A percentile compares a stretch with the other conserved stretches of the same genome.
Evolutionary conservation across 2,329 filamentous ascomycete species (phyloP).

Genomic region (Sphaerostilbella broomeana): DNA sequence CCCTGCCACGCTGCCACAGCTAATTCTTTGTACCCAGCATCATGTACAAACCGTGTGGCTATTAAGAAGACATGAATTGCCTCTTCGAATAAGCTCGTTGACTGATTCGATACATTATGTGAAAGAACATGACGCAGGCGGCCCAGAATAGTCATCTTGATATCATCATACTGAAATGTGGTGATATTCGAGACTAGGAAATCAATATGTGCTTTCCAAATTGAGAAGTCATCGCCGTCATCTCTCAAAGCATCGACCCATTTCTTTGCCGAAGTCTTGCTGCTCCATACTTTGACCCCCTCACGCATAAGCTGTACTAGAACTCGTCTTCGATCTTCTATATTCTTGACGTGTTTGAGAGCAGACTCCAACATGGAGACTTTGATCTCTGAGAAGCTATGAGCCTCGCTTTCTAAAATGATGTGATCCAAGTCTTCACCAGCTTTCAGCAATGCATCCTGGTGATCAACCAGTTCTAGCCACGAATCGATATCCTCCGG

Average conservation of each 20-base stretch:
- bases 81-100: slow-evolving; percentile 20
- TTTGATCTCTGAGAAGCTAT: slow-evolving; percentile 71
- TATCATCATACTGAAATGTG: slow-evolving; percentile 60
- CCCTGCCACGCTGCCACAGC: slow-evolving; percentile 80
- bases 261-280: slow-evolving; percentile 50
- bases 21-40: slow-evolving; percentile 72
- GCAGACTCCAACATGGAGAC: slow-evolving; percentile 75
- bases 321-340: slow-evolving; percentile 50
- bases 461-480: slow-evolving; percentile 72
- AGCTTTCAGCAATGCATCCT: slow-evolving; percentile 58
- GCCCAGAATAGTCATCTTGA: slow-evolving; percentile 52
- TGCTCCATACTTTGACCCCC: slow-evolving; percentile 67
- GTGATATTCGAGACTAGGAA: slow-evolving; percentile 63
- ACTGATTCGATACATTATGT: slow-evolving; percentile 1
- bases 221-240: slow-evolving; percentile 34
- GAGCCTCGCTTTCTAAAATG: slow-evolving; percentile 53
- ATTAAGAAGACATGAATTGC: slow-evolving; percentile 66
- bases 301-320: slow-evolving; percentile 66
- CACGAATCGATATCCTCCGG: slow-evolving; percentile 66
- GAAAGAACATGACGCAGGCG: slow-evolving; percentile 33
- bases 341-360: slow-evolving; percentile 46
- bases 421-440: slow-evolving; percentile 38
- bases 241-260: slow-evolving; percentile 51
- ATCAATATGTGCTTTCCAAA: slow-evolving; percentile 71
- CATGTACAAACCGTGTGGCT: slow-evolving; percentile 64